Evolutionary conservation across 1,284 basidiomycete genomes (phyloP).

Genomic region (Boletus semigastroideus): DNA sequence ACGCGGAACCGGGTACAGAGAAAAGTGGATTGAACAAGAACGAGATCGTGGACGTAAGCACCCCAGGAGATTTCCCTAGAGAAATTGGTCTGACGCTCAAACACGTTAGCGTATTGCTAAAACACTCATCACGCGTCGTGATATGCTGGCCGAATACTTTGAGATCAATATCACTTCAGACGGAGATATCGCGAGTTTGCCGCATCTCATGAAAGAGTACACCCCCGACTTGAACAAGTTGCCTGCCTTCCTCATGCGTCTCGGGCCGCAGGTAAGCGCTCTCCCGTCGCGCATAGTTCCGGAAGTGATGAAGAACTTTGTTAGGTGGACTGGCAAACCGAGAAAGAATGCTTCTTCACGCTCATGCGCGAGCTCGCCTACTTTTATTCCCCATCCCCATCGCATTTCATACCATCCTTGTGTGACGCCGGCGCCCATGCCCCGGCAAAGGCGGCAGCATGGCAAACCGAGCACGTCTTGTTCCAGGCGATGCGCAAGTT

Average conservation of each 20-base stretch:
- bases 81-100: background rate
- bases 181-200: constrained; percentile 73
- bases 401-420: constrained; percentile 18
- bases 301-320: background rate
- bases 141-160: constrained; percentile 95
- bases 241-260: constrained; percentile 81
- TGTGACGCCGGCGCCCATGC: constrained; percentile 35
- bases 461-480: constrained; percentile 87
- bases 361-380: constrained; percentile 89
- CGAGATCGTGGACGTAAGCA: constrained; percentile 70
- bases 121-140: constrained; percentile 58
- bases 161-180: constrained; percentile 66
- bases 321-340: constrained; percentile 86
- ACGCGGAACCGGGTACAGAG: constrained; percentile 61
- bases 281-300: background rate
- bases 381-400: constrained; percentile 72
- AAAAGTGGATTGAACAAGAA: constrained; percentile 50
- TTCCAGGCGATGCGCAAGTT: constrained; percentile 83
- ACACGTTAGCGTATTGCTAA: constrained; percentile 55
- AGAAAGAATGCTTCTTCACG: constrained; percentile 82
- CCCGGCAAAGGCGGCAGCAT: constrained; percentile 59
- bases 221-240: constrained; percentile 85
- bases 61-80: background rate
- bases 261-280: constrained; percentile 73
- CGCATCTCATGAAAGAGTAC: constrained; percentile 81